Base-by-base conservation (phyloP, 2,329 filamentous ascomycete genomes). In the Aspergillus transmontanensis region DNA sequence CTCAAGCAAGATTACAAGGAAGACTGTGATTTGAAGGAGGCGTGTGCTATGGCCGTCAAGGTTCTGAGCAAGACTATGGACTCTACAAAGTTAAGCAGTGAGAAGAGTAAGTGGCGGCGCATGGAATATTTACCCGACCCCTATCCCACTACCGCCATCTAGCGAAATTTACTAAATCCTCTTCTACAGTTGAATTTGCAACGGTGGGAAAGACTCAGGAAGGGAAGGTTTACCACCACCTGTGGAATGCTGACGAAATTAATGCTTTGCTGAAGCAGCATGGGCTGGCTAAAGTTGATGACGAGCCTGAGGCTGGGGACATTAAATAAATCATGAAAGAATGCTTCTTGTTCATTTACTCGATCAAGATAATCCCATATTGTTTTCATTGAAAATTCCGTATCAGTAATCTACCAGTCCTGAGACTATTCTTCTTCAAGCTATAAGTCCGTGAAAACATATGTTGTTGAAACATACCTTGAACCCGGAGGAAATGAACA, bases 61-160 rank as follows among this genome's bases (percentile, higher is more conserved):
- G 95, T 99, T 67, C 83, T 99, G 69, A 98, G 95, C 87, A 99
- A 99, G 89, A 99, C 95, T 6, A 99, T 99, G 96, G 95, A 99
- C 80, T 97, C 94, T 60, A 98, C 94, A 60, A 99, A 97, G 86
- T 83, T 99, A 76, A 97, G 93, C 84, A 97, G 93, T 76, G 95
- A 99, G 86, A 99, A 99, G 88, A 97, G 94, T 97, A 83, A 80
- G 92, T 85, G 28, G 43, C 5, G 21, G 19, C n/a, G 19, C 50
- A 16, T 56, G 16, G 3, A 16, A n/a, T 23, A 11, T 14, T 54
- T n/a, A 10, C 16, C 26, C 23, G 4, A 11, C 3, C 36, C n/a
- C 11, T 36, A 14, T 26, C 32, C 57, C 61, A 61, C 19, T 46
- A 51, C 19, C 5, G 4, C 48, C 1, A 12, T 9, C 28, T 12